phyloP scores from a whole-genome alignment of 164 flowering plant species.

The Nelumbo lutea region DNA sequence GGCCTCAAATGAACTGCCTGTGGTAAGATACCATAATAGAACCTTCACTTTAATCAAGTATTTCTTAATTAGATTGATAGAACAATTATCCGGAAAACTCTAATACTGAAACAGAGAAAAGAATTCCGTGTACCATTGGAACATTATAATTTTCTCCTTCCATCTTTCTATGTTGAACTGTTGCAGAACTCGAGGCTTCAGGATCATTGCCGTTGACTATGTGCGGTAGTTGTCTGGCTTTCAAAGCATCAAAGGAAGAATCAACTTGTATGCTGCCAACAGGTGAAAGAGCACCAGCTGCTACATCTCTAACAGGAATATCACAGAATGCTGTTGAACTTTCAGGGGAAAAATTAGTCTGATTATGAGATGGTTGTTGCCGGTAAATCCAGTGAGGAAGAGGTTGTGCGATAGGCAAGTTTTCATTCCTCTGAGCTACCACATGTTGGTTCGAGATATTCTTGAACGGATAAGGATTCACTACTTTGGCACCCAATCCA shows the following conservation, averaged over 20 bases:
- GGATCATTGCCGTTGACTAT: conserved; percentile 10
- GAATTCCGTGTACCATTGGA: conserved; percentile 4
- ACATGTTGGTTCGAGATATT: conserved; percentile 12
- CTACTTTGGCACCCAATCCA: conserved; percentile 5
- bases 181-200: conserved; percentile 6
- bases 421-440: conserved; percentile 12
- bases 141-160: conserved; percentile 3
- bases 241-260: conserved; percentile 11
- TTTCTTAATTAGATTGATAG: neutral
- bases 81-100: neutral
- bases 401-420: conserved; percentile 7
- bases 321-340: conserved; percentile 9
- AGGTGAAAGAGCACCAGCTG: conserved; percentile 9
- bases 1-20: conserved; percentile 16
- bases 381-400: conserved; percentile 9
- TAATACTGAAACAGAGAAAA: neutral
- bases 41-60: neutral
- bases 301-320: conserved; percentile 12
- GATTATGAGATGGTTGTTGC: conserved; percentile 14
- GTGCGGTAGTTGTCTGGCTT: conserved; percentile 10
- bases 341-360: conserved; percentile 17
- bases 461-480: neutral
- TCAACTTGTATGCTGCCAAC: conserved; percentile 8
- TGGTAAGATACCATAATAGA: neutral
- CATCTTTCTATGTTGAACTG: neutral